Percentiles rank a stretch among this genome's conserved stretches.
Conservation (phyloP, 1,139 yeast species). For the Pichia sp. region DNA sequence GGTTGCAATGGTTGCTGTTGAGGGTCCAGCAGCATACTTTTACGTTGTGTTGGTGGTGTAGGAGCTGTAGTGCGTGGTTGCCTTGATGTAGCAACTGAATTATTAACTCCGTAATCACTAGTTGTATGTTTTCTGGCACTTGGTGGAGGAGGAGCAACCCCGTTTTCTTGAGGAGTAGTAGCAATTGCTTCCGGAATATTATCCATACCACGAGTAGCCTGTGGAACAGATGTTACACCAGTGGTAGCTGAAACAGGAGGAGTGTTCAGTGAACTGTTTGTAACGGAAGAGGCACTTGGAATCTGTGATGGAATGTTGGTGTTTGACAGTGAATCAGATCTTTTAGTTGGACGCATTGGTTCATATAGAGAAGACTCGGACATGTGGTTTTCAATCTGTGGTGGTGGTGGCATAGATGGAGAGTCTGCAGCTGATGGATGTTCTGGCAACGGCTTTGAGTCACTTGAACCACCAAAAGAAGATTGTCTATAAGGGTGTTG, state of each 20-base stretch:
- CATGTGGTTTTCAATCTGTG: slow-evolving; percentile 1
- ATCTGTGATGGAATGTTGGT: slow-evolving; percentile 11
- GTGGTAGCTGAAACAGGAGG: slow-evolving; percentile 9
- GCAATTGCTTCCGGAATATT: slow-evolving; percentile 12
- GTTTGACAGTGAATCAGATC: slow-evolving; percentile 20
- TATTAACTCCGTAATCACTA: slow-evolving; percentile 9
- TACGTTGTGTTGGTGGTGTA: slow-evolving; percentile 27
- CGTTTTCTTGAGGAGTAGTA: not conserved
- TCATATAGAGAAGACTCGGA: slow-evolving; percentile 14
- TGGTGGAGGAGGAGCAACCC: slow-evolving; percentile 54
- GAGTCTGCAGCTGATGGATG: not conserved
- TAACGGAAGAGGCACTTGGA: slow-evolving; percentile 5
- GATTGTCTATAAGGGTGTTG: slow-evolving; percentile 6
- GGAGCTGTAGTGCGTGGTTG: slow-evolving; percentile 26
- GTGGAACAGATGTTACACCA: slow-evolving; percentile 7
- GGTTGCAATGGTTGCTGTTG: slow-evolving; percentile 14
- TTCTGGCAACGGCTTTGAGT: slow-evolving; percentile 1
- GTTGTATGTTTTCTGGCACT: slow-evolving; percentile 56
- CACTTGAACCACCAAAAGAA: not conserved
- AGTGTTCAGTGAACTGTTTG: slow-evolving; percentile 6
- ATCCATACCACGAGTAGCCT: slow-evolving; percentile 8
- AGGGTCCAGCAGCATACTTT: slow-evolving; percentile 12
- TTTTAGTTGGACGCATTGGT: slow-evolving; percentile 20
- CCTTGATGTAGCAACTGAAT: slow-evolving; percentile 6
- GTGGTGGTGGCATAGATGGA: too few species aligned